Conservation (phyloP, 331 rosid genomes). For the Spiraea crenata region DNA sequence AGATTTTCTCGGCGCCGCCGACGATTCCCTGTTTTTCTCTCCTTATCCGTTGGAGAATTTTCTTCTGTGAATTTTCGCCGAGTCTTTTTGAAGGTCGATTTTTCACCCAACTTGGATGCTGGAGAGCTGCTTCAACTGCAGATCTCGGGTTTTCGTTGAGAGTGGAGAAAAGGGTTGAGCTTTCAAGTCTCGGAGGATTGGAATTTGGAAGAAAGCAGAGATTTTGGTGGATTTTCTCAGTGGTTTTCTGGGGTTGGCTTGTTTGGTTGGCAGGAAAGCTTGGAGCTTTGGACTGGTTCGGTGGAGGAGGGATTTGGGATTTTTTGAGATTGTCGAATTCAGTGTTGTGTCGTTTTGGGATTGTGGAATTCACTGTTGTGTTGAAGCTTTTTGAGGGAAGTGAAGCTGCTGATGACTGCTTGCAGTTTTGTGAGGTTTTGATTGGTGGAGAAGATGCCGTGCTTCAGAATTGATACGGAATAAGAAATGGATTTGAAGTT, state of each 20-base stretch:
- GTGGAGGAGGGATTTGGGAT: slow-evolving; percentile 13
- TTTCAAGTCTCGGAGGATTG: slow-evolving; percentile 7
- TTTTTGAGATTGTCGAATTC: slow-evolving; percentile 16
- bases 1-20: not conserved
- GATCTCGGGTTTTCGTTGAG: slow-evolving; percentile 9
- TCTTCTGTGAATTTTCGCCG: not conserved
- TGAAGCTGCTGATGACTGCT: not conserved
- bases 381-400: slow-evolving; percentile 7
- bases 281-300: slow-evolving; percentile 24
- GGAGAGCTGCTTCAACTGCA: not conserved
- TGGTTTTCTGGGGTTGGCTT: not conserved
- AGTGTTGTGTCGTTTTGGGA: not conserved
- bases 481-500: slow-evolving; percentile 4
- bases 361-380: slow-evolving; percentile 1
- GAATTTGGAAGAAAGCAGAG: slow-evolving; percentile 10
- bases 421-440: not conserved
- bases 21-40: not conserved
- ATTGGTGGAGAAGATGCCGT: not conserved
- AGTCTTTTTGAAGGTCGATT: not conserved
- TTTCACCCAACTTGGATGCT: too few species aligned
- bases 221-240: not conserved
- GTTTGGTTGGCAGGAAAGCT: slow-evolving; percentile 7
- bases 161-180: not conserved
- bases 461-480: slow-evolving; percentile 6
- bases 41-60: not conserved